Evolutionary conservation across 192 early-diverging fungal genomes (phyloP).

Genomic region (Coemansia reversa): DNA sequence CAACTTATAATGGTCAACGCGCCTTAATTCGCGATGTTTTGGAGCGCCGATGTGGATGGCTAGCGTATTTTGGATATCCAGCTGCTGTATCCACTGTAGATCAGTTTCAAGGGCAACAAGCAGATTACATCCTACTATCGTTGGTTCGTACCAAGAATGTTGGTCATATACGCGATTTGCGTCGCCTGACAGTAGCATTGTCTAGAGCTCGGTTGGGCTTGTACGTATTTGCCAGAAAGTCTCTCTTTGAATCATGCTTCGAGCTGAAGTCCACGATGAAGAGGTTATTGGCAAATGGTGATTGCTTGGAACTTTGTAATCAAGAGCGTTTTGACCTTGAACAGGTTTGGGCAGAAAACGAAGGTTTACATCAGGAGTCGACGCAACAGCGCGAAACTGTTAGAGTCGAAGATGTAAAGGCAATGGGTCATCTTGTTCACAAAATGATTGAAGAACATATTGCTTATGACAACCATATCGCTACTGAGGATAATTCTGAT

Average conservation of each 20-base stretch:
- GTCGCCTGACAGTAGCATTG: slow-evolving; percentile 90
- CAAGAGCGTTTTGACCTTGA: slow-evolving; percentile 55
- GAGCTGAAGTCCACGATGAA: slow-evolving; percentile 76
- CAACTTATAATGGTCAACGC: slow-evolving; percentile 97
- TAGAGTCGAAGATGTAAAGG: slow-evolving; percentile 34
- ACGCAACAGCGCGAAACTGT: not conserved
- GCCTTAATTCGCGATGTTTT: slow-evolving; percentile 91
- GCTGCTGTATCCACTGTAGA: slow-evolving; percentile 88
- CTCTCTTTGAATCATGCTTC: slow-evolving; percentile 75
- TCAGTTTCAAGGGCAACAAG: slow-evolving; percentile 94
- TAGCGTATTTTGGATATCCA: slow-evolving; percentile 81
- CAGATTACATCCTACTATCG: slow-evolving; percentile 91
- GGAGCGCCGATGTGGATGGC: slow-evolving; percentile 79
- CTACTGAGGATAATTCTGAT: too few species aligned
- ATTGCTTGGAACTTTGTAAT: slow-evolving; percentile 57
- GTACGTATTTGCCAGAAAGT: slow-evolving; percentile 81
- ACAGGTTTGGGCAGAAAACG: slow-evolving; percentile 8
- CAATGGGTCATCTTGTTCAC: slow-evolving; percentile 32
- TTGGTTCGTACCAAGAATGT: slow-evolving; percentile 88
- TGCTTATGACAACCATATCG: too few species aligned
- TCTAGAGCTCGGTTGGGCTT: slow-evolving; percentile 92
- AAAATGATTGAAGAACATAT: slow-evolving; percentile 18
- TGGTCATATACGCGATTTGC: slow-evolving; percentile 90
- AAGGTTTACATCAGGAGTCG: not conserved
- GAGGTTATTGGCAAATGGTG: slow-evolving; percentile 62